Base-by-base conservation (phyloP, 306 rosid species). In the Prunus campanulata region DNA sequence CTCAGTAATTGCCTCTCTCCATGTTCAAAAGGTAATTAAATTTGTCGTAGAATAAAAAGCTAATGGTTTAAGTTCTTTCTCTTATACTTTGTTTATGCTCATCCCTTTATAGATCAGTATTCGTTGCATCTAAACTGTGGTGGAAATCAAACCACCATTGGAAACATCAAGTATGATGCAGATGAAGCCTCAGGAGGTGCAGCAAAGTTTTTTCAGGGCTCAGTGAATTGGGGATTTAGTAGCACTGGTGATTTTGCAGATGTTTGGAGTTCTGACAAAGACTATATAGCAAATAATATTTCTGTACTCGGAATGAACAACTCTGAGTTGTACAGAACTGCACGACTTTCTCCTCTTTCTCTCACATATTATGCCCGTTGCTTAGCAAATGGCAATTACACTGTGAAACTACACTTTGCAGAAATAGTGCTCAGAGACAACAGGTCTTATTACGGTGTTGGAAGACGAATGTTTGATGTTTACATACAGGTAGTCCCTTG, bases 301-400 rank as follows among this genome's bases (percentile, higher is more conserved):
- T 74, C 82, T 9, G 24, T 42, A 65, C 66, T 81, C 19, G 70
- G 74, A 70, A 77, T 81, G 77, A 70, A 61, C 54, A 8, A 81
- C 62, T 77, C 89, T 5, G 83, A 75, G 55, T 27, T 90, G 73
- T 90, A 88, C 73, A 62, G 49, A 59, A 84, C 80, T 6, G 89
- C 92, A 25, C 89, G 92, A 22, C 82, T 81, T 6, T 51, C 88
- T 76, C 88, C 92, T 2, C 76, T 82, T 70, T 86, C 89, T 6
- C 89, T 88, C 54, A 84, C 89, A 20, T 90, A 90, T 74, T 86
- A 82, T 72, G 84, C 71, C n/a, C 90, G 74, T 70, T 90, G 92
- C 88, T 79, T 90, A 84, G 88, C 83, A 75, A 86, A 88, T 86
- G 89, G 89, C 63, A 88, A 84, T 77, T 90, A 88, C 71, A 83